Base-by-base conservation (phyloP, 192 early-diverging fungal species). In the Coemansia sp. region DNA sequence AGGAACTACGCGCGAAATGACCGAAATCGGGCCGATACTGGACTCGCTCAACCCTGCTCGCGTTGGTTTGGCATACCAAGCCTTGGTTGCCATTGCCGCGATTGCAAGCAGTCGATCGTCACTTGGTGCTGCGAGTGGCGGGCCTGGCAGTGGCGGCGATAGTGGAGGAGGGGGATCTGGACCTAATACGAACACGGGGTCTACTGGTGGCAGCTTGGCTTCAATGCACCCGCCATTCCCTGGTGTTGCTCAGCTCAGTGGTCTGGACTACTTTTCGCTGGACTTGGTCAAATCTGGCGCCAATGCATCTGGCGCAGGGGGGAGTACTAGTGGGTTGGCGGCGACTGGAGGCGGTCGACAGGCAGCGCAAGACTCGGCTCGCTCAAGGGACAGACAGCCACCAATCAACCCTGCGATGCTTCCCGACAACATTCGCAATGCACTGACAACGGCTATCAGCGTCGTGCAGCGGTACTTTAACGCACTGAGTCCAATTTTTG, bases 31-130 rank as follows among this genome's bases (percentile, higher is more conserved):
- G 2, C 80, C 80, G 8, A 63, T 75, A 6, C 69, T 83, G 47
- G 80, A 83, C 37, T 67, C 80, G 37, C 76, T 83, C 5, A 83
- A 83, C 19, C 80, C 80, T 6, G 75, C 75, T 21, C 69, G 80
- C 38, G 80, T 83, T 11, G 76, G 53, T 5, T 57, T 83, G 32
- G 80, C 80, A 0, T 83, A 77, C 55, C 75, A 83, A 73, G 80
- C 80, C 0, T 59, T 83, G 13, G 68, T 83, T 28, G 65, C 58
- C n/a, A 69, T 83, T n/a, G 75, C 80, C 1, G 76, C 73, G 11
- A 77, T 83, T 32, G 76, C 72, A 6, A 73, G 70, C 73, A 72
- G 57, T 42, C 59, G 59, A 8, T 37, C 44, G 8, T 35, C 50
- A 13, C 35, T 49, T 37, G 43, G 16, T 2, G 26, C 33, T 9